A percentile compares a stretch with the other conserved stretches of the same genome.
These are phyloP conservation scores for Annulohypoxylon truncatum DNA, from an alignment of 2,329 filamentous ascomycete genomes.

Conservation along the genomic window DNA sequence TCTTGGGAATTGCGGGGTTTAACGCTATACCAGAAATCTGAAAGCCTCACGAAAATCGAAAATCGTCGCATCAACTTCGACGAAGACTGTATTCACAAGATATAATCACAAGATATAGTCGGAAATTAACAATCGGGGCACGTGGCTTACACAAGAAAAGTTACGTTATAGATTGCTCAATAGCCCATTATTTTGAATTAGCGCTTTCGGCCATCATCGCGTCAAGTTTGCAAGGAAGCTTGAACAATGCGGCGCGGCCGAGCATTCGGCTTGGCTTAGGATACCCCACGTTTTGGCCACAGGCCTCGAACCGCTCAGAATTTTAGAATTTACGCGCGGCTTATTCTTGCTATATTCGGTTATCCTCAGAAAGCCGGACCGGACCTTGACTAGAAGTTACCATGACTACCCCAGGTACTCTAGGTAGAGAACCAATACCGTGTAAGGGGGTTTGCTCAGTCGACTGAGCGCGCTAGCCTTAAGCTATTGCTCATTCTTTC, in stretches of 20 bases:
- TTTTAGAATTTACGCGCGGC: constrained; percentile 20
- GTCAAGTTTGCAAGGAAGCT: constrained; percentile 1
- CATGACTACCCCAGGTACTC: neutral
- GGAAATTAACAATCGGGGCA: constrained; percentile 12
- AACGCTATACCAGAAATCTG: constrained; percentile 4
- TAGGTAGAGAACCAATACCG: constrained; percentile 9
- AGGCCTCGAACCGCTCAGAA: constrained; percentile 33
- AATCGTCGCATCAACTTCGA: neutral
- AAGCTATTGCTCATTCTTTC: constrained; percentile 31
- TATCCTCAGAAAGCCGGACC: constrained; percentile 24
- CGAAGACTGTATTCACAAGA: constrained; percentile 2
- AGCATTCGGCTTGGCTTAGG: constrained; percentile 20
- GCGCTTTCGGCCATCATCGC: constrained; percentile 34
- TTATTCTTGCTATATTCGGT: constrained; percentile 37
- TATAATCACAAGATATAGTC: constrained; percentile 12
- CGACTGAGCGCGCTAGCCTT: constrained; percentile 31
- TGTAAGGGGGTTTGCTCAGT: constrained; percentile 25
- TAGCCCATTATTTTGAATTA: constrained; percentile 32
- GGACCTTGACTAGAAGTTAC: constrained; percentile 4
- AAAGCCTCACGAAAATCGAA: constrained; percentile 5
- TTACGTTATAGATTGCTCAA: constrained; percentile 36
- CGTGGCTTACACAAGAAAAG: constrained; percentile 18
- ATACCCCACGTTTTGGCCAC: constrained; percentile 31
- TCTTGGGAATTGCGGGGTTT: constrained; percentile 13
- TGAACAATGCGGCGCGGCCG: constrained; percentile 11